Conservation (phyloP, 2,329 filamentous ascomycete species). For the Fusarium sp. region DNA sequence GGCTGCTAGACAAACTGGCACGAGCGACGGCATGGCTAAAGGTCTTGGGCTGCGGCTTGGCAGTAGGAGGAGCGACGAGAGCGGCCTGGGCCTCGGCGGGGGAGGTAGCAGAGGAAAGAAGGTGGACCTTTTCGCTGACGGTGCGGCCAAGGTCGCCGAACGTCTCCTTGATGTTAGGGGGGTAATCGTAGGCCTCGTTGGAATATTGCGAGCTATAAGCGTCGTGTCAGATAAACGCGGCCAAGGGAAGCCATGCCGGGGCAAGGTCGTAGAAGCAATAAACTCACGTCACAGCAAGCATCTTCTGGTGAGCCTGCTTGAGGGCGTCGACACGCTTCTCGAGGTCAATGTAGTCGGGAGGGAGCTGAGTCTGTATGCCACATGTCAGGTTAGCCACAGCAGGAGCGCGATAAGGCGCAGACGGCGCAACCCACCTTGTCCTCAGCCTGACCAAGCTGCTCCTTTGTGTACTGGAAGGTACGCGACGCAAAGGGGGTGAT, state of each 20-base stretch:
- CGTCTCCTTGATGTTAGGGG: slow-evolving; percentile 96
- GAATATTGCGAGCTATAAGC: slow-evolving; percentile 85
- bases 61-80: slow-evolving; percentile 86
- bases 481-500: slow-evolving; percentile 94
- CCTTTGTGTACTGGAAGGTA: slow-evolving; percentile 97
- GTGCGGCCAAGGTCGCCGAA: slow-evolving; percentile 97
- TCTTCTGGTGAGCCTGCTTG: slow-evolving; percentile 96
- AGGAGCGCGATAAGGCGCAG: slow-evolving; percentile 14
- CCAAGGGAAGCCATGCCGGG: neutral
- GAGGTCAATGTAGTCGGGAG: slow-evolving; percentile 96
- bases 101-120: slow-evolving; percentile 86
- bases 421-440: slow-evolving; percentile 76
- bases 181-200: slow-evolving; percentile 91
- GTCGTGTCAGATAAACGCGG: slow-evolving; percentile 37
- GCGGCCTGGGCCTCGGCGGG: slow-evolving; percentile 95
- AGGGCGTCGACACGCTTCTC: slow-evolving; percentile 98
- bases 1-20: slow-evolving; percentile 86
- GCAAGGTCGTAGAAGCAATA: neutral
- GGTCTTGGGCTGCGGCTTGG: slow-evolving; percentile 98
- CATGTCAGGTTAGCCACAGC: slow-evolving; percentile 31
- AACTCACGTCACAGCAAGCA: slow-evolving; percentile 93
- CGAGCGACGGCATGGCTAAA: slow-evolving; percentile 97
- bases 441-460: slow-evolving; percentile 93
- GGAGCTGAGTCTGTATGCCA: slow-evolving; percentile 83
- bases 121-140: slow-evolving; percentile 92